Evolutionary conservation across 1,139 yeast species (phyloP), one percentile per base, ranked within the genome.

Genomic region (Saccharomyces pastorianus): DNA sequence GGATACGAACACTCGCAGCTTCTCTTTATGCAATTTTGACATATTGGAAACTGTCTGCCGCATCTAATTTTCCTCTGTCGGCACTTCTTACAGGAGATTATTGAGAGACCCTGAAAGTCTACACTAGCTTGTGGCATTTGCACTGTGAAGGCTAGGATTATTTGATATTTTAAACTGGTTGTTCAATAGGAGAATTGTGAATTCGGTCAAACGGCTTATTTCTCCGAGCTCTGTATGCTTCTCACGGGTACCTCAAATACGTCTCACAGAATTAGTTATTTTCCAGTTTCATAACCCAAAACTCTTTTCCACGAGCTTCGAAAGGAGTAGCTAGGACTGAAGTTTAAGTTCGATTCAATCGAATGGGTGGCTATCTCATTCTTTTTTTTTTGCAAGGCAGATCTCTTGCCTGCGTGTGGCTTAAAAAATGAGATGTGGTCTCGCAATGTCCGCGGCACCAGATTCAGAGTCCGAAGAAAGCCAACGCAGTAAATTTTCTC

Each of bases 1-100:
- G 58, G 58, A 48, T 55, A 55, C 2, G 34, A n/a, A 41, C 58
- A 55, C 14, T 31, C 46, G 32, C 44, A 53, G 31, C 53, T 47
- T 31, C 49, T 55, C 47, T 54, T 55, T 17, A 26, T 38, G 46
- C 58, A 55, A 13, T 51, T 50, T 20, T 50, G 44, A 26, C 58
- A 55, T 14, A 23, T 38, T 8, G 58, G 58, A 14, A 54, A 46
- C 14, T 55, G 53, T 11, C 58, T 46, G 17, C 53, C 52, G 20
- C 58, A 55, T 23, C 41, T 51, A 5, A 55, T 38, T 50, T 55
- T 55, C 14, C 56, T 42, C 11, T 38, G 23, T 2, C 44, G 25
- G 13, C 44, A 38, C 5, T 11, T 38, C 13, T 38, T 38, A 38
- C 44, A 38, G 25, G 44, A 38, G 13, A 38, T 38, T 2, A 38